Evolutionary conservation across 1,284 basidiomycete genomes (phyloP), one percentile per base, ranked within the genome.

Genomic region (Ustilago hordei): DNA sequence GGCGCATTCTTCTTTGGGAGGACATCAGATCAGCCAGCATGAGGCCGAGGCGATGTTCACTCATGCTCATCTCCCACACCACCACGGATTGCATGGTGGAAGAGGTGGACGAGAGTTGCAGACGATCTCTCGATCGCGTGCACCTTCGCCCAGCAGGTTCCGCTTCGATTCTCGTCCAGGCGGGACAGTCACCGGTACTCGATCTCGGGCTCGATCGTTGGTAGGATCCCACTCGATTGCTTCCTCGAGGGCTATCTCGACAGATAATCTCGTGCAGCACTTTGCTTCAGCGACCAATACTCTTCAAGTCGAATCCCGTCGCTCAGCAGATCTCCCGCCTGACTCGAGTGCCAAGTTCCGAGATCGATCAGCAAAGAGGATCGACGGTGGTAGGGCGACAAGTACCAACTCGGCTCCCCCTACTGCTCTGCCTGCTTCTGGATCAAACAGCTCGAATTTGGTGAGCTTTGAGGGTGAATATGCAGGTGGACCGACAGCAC

Each of bases 111-210:
- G 70, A 6, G 71, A 78, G 43, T 78, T 69, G 17, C 69, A 81
- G 35, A 82, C 81, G 48, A 82, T 82, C 64, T 81, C 81, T 19
- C 63, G 82, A 3, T 82, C 81, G 5, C 69, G 82, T 5, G 82
- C 82, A 0, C 72, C 82, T 4, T 76, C 72, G 13, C 82, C 82
- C 12, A 81, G 53, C 36, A 72, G 82, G 1, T 76, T 76, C 36
- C 74, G 81, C 9, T 81, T 80, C 35, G 66, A 64, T 31, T 58
- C 59, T 45, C 60, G 65, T 23, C 56, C 64, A 13, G 48, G 59
- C 17, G 68, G 59, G 0, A 69, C 67, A 0, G 78, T 78, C 36
- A 81, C 81, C 13, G 80, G 78, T 12, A 81, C 80, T 8, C 74
- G 81, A 6, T 81, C 80, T n/a, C 67, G 81, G 3, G 80, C 81